Evolutionary conservation across 441 rosid species (phyloP), one percentile per base, ranked within the genome.

Genomic region (Melastoma candidum): DNA sequence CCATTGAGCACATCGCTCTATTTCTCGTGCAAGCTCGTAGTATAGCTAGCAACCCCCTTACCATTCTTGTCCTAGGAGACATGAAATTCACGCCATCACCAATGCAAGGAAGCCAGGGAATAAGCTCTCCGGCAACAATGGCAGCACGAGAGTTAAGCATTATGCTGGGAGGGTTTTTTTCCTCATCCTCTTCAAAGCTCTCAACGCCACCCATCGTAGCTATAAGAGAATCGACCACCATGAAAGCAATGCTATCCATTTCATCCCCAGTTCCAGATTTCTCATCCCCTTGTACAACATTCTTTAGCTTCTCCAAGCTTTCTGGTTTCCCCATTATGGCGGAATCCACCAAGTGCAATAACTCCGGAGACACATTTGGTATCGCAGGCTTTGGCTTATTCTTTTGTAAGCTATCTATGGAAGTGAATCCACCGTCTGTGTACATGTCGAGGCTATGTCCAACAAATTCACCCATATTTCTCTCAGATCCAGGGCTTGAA

Each of bases 201-300:
- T 94, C 99, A 65, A 94, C 95, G 56, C 97, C 99, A 62, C 99
- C 99, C 99, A 94, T 94, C 51, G 99, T 94, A 59, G 95, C 97
- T 74, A 94, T 74, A 61, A 94, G 96, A 51, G 97, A 94, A 75
- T 94, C 99, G 63, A 94, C 84, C 68, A 94, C 90, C 77, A 79
- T 72, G 71, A 72, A 87, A 39, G 97, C 86, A 56, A 84, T 77
- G 73, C 78, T 65, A 74, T 94, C 96, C 29, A 82, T 55, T 65
- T 90, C 95, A 57, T 80, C 96, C 51, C 82, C 96, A 56, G 63
- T 54, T 54, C 72, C 96, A 79, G 82, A 90, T 68, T 59, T 85
- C 72, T 94, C 95, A 67, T 58, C 68, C 44, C 97, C 96, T 45
- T 77, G 74, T 11, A 87, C 95, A 63, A 90, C 81, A 70, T 85